Percentiles rank a stretch among this genome's conserved stretches.
These are phyloP conservation scores for Coniferiporia sulphurascens DNA, from an alignment of 1,284 basidiomycete genomes.

Conservation along the genomic window DNA sequence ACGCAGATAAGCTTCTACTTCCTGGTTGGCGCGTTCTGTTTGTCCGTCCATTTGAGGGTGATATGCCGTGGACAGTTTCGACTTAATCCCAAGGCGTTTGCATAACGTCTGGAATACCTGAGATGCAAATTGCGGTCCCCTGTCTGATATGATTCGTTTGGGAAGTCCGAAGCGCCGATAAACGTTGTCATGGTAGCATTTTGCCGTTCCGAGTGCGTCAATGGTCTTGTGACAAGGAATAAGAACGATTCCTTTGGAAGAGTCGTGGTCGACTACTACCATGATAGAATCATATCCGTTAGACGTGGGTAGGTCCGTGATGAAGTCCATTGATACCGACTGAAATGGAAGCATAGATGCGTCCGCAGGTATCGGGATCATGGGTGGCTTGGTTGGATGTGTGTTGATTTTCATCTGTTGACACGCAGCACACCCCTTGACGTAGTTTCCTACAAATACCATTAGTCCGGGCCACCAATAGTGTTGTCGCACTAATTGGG, in stretches of 20 bases:
- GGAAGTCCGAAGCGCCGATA: neutral
- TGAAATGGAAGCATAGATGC: neutral
- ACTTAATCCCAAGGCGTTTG: constrained; percentile 19
- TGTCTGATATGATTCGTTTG: constrained; percentile 19
- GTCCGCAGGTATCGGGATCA: constrained; percentile 12
- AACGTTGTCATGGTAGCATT: neutral
- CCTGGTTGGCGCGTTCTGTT: constrained; percentile 25
- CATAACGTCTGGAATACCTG: constrained; percentile 17
- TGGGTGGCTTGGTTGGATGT: neutral
- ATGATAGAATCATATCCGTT: neutral
- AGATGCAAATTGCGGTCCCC: constrained; percentile 20
- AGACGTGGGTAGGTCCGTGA: constrained; percentile 22
- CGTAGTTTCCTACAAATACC: too few relatives aligned
- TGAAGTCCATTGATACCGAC: constrained; percentile 26
- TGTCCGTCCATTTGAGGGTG: constrained; percentile 15
- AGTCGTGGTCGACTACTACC: neutral
- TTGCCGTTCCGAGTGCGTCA: too few relatives aligned
- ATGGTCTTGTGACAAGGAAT: too few relatives aligned
- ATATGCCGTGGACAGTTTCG: constrained; percentile 27
- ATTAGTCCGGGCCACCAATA: constrained; percentile 42
- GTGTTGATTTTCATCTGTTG: too few relatives aligned
- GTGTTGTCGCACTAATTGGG: constrained; percentile 30
- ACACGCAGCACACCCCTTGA: too few relatives aligned
- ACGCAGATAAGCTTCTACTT: constrained; percentile 20
- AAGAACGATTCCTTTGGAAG: too few relatives aligned